Conservation (phyloP, 805 yeast species). For the Wickerhamomyces strasburgensis region DNA sequence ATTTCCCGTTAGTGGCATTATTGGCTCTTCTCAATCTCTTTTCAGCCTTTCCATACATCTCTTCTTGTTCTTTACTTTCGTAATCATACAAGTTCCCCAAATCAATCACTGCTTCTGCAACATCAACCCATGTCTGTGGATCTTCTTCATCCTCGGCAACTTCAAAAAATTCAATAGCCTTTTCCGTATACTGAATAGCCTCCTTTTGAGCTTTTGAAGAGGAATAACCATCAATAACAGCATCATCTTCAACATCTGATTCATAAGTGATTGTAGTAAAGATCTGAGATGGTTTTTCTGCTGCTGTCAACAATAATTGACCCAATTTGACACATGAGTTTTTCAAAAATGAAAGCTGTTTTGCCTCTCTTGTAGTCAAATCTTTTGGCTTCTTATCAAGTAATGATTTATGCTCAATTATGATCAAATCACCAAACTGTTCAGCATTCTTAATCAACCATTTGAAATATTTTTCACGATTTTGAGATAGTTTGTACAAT, state of each 20-base stretch:
- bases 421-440: slow-evolving; percentile 19
- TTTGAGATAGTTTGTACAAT: slow-evolving; percentile 34
- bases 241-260: slow-evolving; percentile 37
- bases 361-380: slow-evolving; percentile 15
- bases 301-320: slow-evolving; percentile 56
- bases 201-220: slow-evolving; percentile 42
- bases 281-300: slow-evolving; percentile 53
- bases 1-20: slow-evolving; percentile 74
- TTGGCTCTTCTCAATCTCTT: slow-evolving; percentile 63
- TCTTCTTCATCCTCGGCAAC: slow-evolving; percentile 64
- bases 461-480: slow-evolving; percentile 40
- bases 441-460: slow-evolving; percentile 38
- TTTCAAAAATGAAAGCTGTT: slow-evolving; percentile 27
- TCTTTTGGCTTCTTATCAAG: slow-evolving; percentile 9
- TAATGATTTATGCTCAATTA: slow-evolving; percentile 11
- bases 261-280: slow-evolving; percentile 57
- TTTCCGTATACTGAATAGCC: slow-evolving; percentile 42
- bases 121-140: slow-evolving; percentile 75
- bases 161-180: slow-evolving; percentile 54
- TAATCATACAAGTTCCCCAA: slow-evolving; percentile 69
- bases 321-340: slow-evolving; percentile 51
- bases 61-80: slow-evolving; percentile 64
- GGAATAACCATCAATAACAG: slow-evolving; percentile 20
- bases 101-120: slow-evolving; percentile 82
- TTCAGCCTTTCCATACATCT: slow-evolving; percentile 66